Evolutionary conservation across 2,329 filamentous ascomycete species (phyloP).

Genomic region (Fusarium pseudonygamai): DNA sequence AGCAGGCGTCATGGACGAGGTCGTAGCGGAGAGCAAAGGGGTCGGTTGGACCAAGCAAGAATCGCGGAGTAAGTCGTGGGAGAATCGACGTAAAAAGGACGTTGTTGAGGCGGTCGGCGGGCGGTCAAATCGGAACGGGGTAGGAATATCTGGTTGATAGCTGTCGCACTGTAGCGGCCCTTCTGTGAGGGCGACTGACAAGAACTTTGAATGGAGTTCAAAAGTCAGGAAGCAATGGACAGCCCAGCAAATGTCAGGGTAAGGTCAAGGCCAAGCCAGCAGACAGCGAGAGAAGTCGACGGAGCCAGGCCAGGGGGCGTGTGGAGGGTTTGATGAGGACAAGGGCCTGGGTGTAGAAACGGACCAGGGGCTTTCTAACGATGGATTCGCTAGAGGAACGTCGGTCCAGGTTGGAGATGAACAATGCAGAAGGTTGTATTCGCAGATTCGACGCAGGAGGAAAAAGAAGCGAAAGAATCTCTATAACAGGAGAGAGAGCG

Average conservation of each 20-base stretch:
- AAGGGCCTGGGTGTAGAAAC: conserved; percentile 37
- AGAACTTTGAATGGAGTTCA: conserved; percentile 26
- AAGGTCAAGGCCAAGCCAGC: conserved; percentile 27
- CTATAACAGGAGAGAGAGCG: not conserved
- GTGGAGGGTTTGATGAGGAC: conserved; percentile 44
- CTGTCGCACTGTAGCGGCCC: conserved; percentile 34
- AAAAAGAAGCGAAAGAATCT: conserved; percentile 30
- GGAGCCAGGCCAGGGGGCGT: conserved; percentile 38
- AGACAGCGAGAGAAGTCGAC: conserved; percentile 24
- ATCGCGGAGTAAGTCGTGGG: conserved; percentile 15
- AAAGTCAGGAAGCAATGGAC: conserved; percentile 29
- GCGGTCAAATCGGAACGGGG: conserved; percentile 13
- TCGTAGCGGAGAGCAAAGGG: conserved; percentile 11
- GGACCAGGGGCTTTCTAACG: conserved; percentile 29
- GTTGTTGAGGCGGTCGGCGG: conserved; percentile 27
- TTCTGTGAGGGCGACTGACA: conserved; percentile 31
- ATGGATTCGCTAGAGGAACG: conserved; percentile 35
- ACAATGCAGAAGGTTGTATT: conserved; percentile 1
- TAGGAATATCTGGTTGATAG: conserved; percentile 29
- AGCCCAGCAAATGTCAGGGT: conserved; percentile 20
- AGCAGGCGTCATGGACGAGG: conserved; percentile 39
- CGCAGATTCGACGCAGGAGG: conserved; percentile 13
- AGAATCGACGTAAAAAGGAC: conserved; percentile 17
- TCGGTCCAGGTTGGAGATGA: conserved; percentile 18
- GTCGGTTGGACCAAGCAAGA: conserved; percentile 21